Percentiles rank a stretch among this genome's conserved stretches.
Evolutionary conservation across 1,139 yeast species (phyloP).

Genomic region (Hanseniaspora uvarum): DNA sequence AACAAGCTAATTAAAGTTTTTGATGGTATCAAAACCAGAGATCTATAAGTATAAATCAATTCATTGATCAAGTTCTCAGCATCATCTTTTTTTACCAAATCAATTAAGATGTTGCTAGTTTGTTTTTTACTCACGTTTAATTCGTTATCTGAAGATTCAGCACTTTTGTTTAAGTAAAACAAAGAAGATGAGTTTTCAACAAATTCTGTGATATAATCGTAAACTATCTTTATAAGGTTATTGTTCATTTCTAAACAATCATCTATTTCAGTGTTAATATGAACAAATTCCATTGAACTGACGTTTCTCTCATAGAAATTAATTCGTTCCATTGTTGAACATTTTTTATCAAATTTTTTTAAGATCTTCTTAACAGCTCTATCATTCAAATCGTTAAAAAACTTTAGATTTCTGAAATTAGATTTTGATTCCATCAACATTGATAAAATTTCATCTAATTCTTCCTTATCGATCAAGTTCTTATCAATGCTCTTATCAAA

Average conservation of each 20-base stretch:
- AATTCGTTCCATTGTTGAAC: conserved; percentile 58
- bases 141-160: not conserved
- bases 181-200: conserved; percentile 20
- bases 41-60: conserved; percentile 35
- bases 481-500: conserved; percentile 5
- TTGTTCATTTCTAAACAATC: conserved; percentile 37
- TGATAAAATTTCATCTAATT: conserved; percentile 65
- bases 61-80: conserved; percentile 36
- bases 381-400: conserved; percentile 90
- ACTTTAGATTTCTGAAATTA: conserved; percentile 70
- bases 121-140: not conserved
- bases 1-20: conserved; percentile 39
- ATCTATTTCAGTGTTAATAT: conserved; percentile 45
- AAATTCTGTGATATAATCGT: conserved; percentile 10
- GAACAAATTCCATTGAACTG: conserved; percentile 64
- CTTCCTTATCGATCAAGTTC: conserved; percentile 38
- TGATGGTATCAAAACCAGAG: conserved; percentile 31
- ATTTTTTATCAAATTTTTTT: conserved; percentile 82
- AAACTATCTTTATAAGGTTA: conserved; percentile 5
- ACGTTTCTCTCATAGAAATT: conserved; percentile 61
- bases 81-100: conserved; percentile 40
- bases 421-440: conserved; percentile 68
- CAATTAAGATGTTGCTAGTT: conserved; percentile 28
- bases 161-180: conserved; percentile 19
- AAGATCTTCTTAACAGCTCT: conserved; percentile 82